Base-by-base conservation (phyloP, 78 protist genomes). In the Dictyostelium firmibasis region DNA sequence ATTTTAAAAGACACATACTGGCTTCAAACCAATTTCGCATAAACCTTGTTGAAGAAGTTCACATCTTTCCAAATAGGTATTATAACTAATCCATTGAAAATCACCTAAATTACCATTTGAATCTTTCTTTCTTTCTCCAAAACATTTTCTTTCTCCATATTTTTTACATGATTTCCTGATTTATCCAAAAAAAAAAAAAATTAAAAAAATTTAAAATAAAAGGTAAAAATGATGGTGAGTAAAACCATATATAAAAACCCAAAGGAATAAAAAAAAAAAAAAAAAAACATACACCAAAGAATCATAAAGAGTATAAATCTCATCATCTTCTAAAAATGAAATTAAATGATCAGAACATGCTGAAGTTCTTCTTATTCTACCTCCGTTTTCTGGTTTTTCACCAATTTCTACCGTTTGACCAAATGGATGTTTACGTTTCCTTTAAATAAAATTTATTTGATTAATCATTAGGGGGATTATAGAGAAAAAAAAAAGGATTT, bases 261-360 rank as follows among this genome's bases (percentile, higher is more conserved):
- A 38, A 38, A 38, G 2, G 4, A 38, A 38, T 38, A 38, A 38
- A 41, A 43, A 77, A 43, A 41, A 77, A 18, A 27, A 77, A 4
- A 85, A 16, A 85, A 50, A 50, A 50, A 50, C 83, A 10, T 92
- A 92, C 91, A 62, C 16, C 8, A 92, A 43, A 6, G 91, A 85
- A 82, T 92, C 96, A 57, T 92, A 92, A 29, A 92, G 57, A 25
- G 96, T 92, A 70, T 82, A 70, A 13, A 92, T 23, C 11, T 25
- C 79, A 35, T 88, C 92, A 20, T 83, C 91, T 23, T 84, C 92
- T 16, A 77, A 13, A 81, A 57, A 77, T 16, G 86, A n/a, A 18
- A 92, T 67, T 53, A 92, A 29, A 25, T 67, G 82, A 33, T 83
- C 79, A 5, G 83, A 47, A 25, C 82, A 27, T n/a, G 50, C 25